Evolutionary conservation across 306 rosid species (phyloP).

Genomic region (Carpinus fangiana): DNA sequence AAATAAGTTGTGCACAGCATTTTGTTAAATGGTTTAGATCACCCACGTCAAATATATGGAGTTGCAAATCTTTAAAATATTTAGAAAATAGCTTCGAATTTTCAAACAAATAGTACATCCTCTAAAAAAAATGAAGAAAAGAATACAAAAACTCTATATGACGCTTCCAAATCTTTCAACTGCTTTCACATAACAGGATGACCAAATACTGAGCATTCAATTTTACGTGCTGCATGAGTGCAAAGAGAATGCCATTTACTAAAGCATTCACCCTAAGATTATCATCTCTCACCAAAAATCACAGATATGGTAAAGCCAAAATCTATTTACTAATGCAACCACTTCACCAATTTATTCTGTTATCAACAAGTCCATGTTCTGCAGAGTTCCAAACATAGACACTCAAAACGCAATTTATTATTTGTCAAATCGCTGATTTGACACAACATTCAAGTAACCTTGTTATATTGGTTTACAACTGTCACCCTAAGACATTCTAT

Average conservation of each 20-base stretch:
- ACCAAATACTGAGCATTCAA: neutral
- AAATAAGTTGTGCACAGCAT: neutral
- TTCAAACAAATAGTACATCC: too few species aligned
- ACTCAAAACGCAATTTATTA: neutral
- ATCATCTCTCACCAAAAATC: neutral
- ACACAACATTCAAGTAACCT: neutral
- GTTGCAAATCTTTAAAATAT: too few species aligned
- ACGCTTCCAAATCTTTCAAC: neutral
- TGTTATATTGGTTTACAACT: neutral
- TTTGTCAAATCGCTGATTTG: neutral
- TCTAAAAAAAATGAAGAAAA: neutral
- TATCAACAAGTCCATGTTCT: neutral
- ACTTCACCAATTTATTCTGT: neutral
- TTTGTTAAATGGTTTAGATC: neutral
- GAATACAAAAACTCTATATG: neutral
- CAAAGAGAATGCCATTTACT: neutral
- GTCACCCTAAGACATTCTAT: neutral
- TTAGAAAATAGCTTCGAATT: too few species aligned
- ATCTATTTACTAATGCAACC: neutral
- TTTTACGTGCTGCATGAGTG: neutral
- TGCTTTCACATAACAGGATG: neutral
- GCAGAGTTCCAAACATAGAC: neutral
- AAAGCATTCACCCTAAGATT: neutral
- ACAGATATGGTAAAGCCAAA: neutral
- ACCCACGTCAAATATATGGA: too few species aligned